These are phyloP conservation scores for Nissolia schottii DNA, from an alignment of 306 rosid genomes.

Conservation along the genomic window DNA sequence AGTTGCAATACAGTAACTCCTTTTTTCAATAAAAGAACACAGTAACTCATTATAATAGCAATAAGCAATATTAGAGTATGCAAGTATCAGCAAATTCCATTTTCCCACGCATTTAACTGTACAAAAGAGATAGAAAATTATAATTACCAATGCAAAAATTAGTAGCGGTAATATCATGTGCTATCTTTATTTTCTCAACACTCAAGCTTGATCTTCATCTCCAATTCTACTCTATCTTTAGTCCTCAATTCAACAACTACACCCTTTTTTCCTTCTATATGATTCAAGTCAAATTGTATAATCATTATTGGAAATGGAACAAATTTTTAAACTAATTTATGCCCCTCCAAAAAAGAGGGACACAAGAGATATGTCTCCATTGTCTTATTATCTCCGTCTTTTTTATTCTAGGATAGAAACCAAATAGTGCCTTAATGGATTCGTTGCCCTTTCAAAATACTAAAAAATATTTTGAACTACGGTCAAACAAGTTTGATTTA, in stretches of 20 bases:
- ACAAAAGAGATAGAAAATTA: slow-evolving; percentile 13
- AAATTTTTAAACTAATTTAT: too few species aligned
- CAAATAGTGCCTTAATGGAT: not conserved
- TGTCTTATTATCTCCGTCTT: too few species aligned
- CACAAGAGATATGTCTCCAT: too few species aligned
- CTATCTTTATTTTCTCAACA: slow-evolving; percentile 84
- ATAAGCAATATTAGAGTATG: not conserved
- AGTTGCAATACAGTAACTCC: slow-evolving; percentile 6
- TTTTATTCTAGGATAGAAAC: too few species aligned
- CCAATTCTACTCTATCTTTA: too few species aligned
- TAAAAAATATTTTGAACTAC: not conserved
- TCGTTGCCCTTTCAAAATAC: not conserved
- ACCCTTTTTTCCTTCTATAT: too few species aligned
- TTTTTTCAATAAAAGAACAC: too few species aligned
- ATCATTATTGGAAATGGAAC: too few species aligned
- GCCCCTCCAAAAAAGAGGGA: too few species aligned
- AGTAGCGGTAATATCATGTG: slow-evolving; percentile 76
- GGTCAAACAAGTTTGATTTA: not conserved
- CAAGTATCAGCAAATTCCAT: slow-evolving; percentile 9
- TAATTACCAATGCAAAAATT: slow-evolving; percentile 83
- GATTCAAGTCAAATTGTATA: too few species aligned
- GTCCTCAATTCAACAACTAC: too few species aligned
- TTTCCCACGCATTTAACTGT: slow-evolving; percentile 3
- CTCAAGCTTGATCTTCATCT: too few species aligned
- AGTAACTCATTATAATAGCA: slow-evolving; percentile 18